phyloP scores from a whole-genome alignment of 768 basidiomycete genomes.

The Mycena pura region DNA sequence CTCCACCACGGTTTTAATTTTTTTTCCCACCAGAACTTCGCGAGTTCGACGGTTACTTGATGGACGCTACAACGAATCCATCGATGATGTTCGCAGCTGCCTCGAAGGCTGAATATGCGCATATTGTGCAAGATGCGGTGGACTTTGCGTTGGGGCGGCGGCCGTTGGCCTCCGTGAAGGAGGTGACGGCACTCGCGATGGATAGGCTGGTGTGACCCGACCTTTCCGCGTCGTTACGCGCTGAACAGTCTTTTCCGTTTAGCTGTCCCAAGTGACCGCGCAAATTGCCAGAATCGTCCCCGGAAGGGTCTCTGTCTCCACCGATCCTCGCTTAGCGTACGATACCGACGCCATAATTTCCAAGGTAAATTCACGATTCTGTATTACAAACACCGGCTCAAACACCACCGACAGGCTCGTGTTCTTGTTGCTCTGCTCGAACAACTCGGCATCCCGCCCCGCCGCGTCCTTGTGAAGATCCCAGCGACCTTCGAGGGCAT shows the following conservation, averaged over 20 bases:
- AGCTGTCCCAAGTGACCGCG: slow-evolving; percentile 43
- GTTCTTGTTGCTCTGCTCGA: slow-evolving; percentile 38
- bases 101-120: slow-evolving; percentile 40
- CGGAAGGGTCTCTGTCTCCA: slow-evolving; percentile 43
- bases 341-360: slow-evolving; percentile 35
- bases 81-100: slow-evolving; percentile 42
- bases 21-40: slow-evolving; percentile 33
- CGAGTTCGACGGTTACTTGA: slow-evolving; percentile 32
- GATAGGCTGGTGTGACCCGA: slow-evolving; percentile 37
- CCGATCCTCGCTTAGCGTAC: slow-evolving; percentile 43
- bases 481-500: slow-evolving; percentile 44
- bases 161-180: slow-evolving; percentile 24
- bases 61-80: slow-evolving; percentile 46
- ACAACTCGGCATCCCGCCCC: slow-evolving; percentile 35
- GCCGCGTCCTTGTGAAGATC: slow-evolving; percentile 43
- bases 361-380: slow-evolving; percentile 27
- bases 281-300: slow-evolving; percentile 41
- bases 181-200: slow-evolving; percentile 34
- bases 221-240: background rate
- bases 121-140: slow-evolving; percentile 39
- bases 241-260: background rate
- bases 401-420: slow-evolving; percentile 25
- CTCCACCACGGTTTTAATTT: background rate
- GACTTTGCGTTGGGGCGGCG: slow-evolving; percentile 28
- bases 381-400: background rate